phyloP scores from a whole-genome alignment of 306 rosid species.

The Cicer yamashitae region DNA sequence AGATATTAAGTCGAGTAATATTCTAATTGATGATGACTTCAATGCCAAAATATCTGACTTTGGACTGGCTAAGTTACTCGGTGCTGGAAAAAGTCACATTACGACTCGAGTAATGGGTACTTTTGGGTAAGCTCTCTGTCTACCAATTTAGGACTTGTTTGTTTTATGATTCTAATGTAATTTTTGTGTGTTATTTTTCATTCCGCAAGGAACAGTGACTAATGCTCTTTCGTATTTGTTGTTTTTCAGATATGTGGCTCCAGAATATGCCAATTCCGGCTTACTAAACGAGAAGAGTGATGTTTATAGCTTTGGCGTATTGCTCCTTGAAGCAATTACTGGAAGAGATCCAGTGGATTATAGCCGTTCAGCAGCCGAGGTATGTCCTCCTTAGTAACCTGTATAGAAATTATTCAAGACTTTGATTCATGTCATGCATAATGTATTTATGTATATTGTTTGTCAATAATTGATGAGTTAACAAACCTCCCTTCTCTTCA shows the following conservation, averaged over 20 bases:
- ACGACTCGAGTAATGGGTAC: slow-evolving; percentile 99
- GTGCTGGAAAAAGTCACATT: slow-evolving; percentile 87
- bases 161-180: slow-evolving; percentile 35
- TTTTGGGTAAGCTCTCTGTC: slow-evolving; percentile 75
- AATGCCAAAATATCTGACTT: slow-evolving; percentile 95
- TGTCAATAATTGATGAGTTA: slow-evolving; percentile 17
- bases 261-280: slow-evolving; percentile 95
- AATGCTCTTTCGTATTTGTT: slow-evolving; percentile 10
- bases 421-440: background rate
- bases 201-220: background rate
- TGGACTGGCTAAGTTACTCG: slow-evolving; percentile 89
- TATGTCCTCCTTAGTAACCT: slow-evolving; percentile 38
- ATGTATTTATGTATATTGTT: background rate
- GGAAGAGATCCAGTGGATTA: slow-evolving; percentile 98
- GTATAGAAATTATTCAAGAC: slow-evolving; percentile 12
- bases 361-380: slow-evolving; percentile 78
- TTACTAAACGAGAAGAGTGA: slow-evolving; percentile 91
- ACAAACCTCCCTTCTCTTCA: slow-evolving; percentile 15
- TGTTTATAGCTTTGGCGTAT: slow-evolving; percentile 83
- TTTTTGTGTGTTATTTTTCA: slow-evolving; percentile 19
- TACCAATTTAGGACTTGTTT: slow-evolving; percentile 27
- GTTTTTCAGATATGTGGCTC: slow-evolving; percentile 85
- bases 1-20: slow-evolving; percentile 92
- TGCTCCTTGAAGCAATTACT: slow-evolving; percentile 81
- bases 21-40: slow-evolving; percentile 85